These are phyloP conservation scores for Myochromella boudieri DNA, from an alignment of 768 basidiomycete genomes.

Conservation along the genomic window DNA sequence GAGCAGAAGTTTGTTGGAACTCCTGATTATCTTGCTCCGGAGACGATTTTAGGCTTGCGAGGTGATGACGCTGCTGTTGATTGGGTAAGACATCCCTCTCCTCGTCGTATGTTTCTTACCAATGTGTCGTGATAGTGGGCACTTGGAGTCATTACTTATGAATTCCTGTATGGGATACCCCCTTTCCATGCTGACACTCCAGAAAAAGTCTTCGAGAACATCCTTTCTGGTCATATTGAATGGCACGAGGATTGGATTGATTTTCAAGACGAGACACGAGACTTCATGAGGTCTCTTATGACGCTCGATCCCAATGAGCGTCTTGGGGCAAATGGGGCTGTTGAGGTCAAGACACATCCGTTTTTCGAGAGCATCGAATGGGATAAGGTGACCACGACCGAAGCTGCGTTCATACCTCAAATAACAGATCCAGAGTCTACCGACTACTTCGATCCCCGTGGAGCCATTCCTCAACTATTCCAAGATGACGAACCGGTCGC, in stretches of 20 bases:
- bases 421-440: constrained; percentile 96
- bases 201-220: constrained; percentile 97
- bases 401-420: constrained; percentile 95
- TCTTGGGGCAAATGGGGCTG: constrained; percentile 83
- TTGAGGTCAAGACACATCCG: constrained; percentile 90
- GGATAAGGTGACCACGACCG: constrained; percentile 84
- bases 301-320: constrained; percentile 76
- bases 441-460: constrained; percentile 98
- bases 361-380: constrained; percentile 92
- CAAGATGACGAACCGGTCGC: constrained; percentile 80
- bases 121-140: constrained; percentile 73
- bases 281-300: constrained; percentile 89
- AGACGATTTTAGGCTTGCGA: constrained; percentile 92
- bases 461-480: constrained; percentile 88
- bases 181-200: constrained; percentile 98
- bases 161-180: constrained; percentile 95
- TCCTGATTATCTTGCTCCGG: constrained; percentile 95
- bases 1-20: constrained; percentile 97
- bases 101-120: too few species aligned
- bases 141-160: constrained; percentile 95
- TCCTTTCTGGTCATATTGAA: constrained; percentile 88
- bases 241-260: constrained; percentile 97
- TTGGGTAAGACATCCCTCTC: constrained; percentile 94
- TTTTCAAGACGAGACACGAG: constrained; percentile 79
- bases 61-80: constrained; percentile 95